These are phyloP conservation scores for Kwoniella botswanensis DNA, from an alignment of 768 basidiomycete species.

Conservation along the genomic window DNA sequence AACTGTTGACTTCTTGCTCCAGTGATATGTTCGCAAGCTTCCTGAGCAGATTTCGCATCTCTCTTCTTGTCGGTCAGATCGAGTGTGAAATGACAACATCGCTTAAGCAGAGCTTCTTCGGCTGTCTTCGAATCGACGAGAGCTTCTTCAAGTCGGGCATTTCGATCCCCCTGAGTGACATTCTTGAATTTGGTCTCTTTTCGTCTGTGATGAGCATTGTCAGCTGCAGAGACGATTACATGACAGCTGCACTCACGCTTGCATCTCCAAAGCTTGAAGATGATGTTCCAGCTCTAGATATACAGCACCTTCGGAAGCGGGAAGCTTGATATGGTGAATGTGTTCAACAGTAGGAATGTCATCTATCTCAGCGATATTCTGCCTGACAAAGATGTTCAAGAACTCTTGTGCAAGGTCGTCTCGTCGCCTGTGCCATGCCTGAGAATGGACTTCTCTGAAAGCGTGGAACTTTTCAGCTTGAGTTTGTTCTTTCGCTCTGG, in stretches of 20 bases:
- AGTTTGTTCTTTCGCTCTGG: slow-evolving; percentile 80
- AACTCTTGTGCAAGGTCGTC: slow-evolving; percentile 74
- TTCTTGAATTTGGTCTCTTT: slow-evolving; percentile 53
- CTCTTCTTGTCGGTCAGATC: slow-evolving; percentile 46
- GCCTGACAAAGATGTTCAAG: slow-evolving; percentile 56
- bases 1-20: slow-evolving; percentile 78
- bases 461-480: slow-evolving; percentile 93
- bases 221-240: slow-evolving; percentile 45
- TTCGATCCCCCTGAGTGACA: slow-evolving; percentile 66
- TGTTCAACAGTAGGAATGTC: slow-evolving; percentile 82
- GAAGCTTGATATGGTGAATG: slow-evolving; percentile 70
- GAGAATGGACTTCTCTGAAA: slow-evolving; percentile 89
- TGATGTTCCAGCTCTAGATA: slow-evolving; percentile 95
- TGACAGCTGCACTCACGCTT: slow-evolving; percentile 48
- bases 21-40: slow-evolving; percentile 90
- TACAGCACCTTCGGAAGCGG: slow-evolving; percentile 91
- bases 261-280: slow-evolving; percentile 86
- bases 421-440: slow-evolving; percentile 90
- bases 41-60: slow-evolving; percentile 73
- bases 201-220: slow-evolving; percentile 28
- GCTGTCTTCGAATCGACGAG: slow-evolving; percentile 87
- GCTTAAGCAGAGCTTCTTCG: slow-evolving; percentile 83
- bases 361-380: slow-evolving; percentile 96
- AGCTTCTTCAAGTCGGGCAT: slow-evolving; percentile 81
- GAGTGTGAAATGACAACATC: slow-evolving; percentile 81